phyloP scores from a whole-genome alignment of 768 basidiomycete species.

The Suillus hirtellus region DNA sequence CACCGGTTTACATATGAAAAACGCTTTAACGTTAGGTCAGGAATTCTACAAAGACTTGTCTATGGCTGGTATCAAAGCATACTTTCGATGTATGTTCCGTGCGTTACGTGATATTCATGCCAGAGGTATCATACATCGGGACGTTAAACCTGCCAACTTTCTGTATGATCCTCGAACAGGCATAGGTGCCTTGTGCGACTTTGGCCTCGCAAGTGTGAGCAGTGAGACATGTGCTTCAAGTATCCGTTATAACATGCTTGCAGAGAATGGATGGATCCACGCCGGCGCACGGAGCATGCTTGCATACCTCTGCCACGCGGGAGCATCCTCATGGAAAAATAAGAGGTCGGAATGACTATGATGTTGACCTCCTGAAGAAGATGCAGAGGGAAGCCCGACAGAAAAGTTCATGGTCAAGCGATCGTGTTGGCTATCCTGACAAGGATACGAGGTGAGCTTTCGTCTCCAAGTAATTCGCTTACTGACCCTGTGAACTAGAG shows the following conservation, averaged over 20 bases:
- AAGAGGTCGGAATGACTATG: conserved; percentile 42
- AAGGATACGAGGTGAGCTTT: conserved; percentile 66
- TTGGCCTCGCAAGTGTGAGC: conserved; percentile 91
- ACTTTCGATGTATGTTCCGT: conserved; percentile 89
- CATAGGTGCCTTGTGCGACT: conserved; percentile 88
- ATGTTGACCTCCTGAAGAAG: conserved; percentile 50
- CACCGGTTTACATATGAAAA: conserved; percentile 1
- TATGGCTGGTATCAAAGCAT: conserved; percentile 75
- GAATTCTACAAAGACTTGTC: conserved; percentile 79
- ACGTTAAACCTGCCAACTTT: conserved; percentile 98
- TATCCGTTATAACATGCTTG: conserved; percentile 14
- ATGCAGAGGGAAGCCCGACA: conserved; percentile 61
- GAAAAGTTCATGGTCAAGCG: conserved; percentile 54
- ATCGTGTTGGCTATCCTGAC: conserved; percentile 75
- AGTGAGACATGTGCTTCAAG: background rate
- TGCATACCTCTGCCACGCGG: conserved; percentile 69
- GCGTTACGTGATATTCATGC: conserved; percentile 87
- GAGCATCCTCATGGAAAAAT: conserved; percentile 71
- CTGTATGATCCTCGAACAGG: conserved; percentile 85
- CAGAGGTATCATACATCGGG: conserved; percentile 88
- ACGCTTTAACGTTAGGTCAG: conserved; percentile 36
- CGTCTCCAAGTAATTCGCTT: background rate
- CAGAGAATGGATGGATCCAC: conserved; percentile 57
- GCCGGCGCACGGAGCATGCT: conserved; percentile 57
- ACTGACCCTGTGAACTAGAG: conserved; percentile 42